phyloP scores from a whole-genome alignment of 1,284 basidiomycete species.

The Volvariella surrecta region DNA sequence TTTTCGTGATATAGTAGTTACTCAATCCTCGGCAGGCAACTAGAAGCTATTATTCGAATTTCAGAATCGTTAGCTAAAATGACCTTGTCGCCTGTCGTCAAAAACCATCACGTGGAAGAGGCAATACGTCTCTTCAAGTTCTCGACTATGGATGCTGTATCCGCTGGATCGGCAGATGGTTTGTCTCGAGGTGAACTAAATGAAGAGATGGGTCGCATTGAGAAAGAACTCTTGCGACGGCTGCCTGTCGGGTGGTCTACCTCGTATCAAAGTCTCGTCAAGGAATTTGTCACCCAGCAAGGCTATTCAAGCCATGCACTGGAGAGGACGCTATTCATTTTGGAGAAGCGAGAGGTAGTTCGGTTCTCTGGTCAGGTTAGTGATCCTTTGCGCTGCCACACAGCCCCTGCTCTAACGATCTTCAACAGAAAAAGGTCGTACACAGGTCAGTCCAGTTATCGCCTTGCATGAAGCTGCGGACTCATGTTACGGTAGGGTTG shows the following conservation, averaged over 20 bases:
- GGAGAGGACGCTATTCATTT: slow-evolving; percentile 84
- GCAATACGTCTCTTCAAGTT: slow-evolving; percentile 97
- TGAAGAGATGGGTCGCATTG: slow-evolving; percentile 90
- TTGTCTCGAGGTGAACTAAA: slow-evolving; percentile 89
- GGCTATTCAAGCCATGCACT: slow-evolving; percentile 89
- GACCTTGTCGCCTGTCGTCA: slow-evolving; percentile 81
- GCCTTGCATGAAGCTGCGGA: background rate
- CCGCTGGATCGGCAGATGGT: slow-evolving; percentile 88
- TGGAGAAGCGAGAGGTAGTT: slow-evolving; percentile 95
- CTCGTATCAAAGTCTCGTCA: slow-evolving; percentile 89
- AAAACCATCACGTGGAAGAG: slow-evolving; percentile 95
- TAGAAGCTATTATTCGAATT: slow-evolving; percentile 98
- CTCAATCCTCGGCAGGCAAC: slow-evolving; percentile 58
- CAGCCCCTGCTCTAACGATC: background rate
- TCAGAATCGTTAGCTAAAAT: slow-evolving; percentile 96
- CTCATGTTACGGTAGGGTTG: slow-evolving; percentile 15
- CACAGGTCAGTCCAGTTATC: slow-evolving; percentile 18
- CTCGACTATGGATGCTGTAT: slow-evolving; percentile 99
- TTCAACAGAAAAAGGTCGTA: slow-evolving; percentile 41
- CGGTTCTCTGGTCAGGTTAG: slow-evolving; percentile 76
- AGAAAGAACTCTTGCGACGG: slow-evolving; percentile 82
- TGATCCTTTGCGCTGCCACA: slow-evolving; percentile 3
- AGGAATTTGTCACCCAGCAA: slow-evolving; percentile 92
- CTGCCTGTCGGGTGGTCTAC: slow-evolving; percentile 97
- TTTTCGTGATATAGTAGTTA: background rate